Percentiles rank a stretch among this genome's conserved stretches.
These are phyloP conservation scores for Phialophora tarda DNA, from an alignment of 2,329 filamentous ascomycete species.

Conservation along the genomic window DNA sequence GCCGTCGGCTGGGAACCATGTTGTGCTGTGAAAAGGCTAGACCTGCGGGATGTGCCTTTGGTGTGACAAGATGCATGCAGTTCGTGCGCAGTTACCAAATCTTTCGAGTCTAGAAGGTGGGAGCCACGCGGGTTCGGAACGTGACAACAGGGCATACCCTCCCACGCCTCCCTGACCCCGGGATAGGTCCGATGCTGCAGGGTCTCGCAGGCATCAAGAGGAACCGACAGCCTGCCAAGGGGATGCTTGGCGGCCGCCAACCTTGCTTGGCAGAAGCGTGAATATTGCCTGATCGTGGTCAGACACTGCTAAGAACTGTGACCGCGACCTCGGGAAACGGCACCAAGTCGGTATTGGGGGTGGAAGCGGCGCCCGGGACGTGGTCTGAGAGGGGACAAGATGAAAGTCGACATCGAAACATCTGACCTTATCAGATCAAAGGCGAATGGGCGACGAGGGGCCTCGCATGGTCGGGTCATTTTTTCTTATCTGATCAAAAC, in stretches of 20 bases:
- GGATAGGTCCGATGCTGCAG: neutral
- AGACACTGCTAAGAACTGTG: neutral
- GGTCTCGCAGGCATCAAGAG: slow-evolving; percentile 7
- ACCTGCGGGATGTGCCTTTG: neutral
- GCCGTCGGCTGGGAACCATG: neutral
- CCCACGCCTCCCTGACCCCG: neutral
- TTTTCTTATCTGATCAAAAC: slow-evolving; percentile 25
- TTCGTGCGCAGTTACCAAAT: neutral
- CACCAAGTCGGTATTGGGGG: neutral
- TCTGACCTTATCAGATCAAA: slow-evolving; percentile 26
- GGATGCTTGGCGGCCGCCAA: slow-evolving; percentile 10
- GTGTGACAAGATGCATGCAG: neutral
- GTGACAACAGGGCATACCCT: neutral
- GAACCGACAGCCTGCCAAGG: neutral
- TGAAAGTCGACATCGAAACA: neutral
- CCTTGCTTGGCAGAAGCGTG: slow-evolving; percentile 6
- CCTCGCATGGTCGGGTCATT: neutral
- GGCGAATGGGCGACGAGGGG: slow-evolving; percentile 14
- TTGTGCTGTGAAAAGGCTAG: neutral
- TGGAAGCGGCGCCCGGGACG: neutral
- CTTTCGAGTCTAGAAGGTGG: neutral
- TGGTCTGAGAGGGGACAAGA: neutral
- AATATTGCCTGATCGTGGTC: neutral
- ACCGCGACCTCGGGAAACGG: neutral
- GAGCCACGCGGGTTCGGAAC: neutral